Conservation (phyloP, 306 rosid genomes). For the Ziziphus jujuba region DNA sequence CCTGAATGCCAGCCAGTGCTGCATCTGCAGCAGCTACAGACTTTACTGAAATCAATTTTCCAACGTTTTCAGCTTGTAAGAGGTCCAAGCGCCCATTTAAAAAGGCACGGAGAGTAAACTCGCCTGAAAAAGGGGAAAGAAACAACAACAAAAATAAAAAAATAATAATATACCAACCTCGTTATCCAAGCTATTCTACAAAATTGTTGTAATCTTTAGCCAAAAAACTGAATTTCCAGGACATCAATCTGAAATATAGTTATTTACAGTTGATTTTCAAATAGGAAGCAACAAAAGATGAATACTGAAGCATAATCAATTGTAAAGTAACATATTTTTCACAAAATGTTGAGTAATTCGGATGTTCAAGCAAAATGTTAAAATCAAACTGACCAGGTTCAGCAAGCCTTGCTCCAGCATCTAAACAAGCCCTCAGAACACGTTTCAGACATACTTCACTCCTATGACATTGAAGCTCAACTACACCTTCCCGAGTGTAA, state of each 20-base stretch:
- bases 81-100: conserved; percentile 94
- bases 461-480: conserved; percentile 96
- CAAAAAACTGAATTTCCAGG: neutral
- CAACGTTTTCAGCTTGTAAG: conserved; percentile 90
- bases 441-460: conserved; percentile 89
- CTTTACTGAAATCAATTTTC: conserved; percentile 59
- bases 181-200: neutral
- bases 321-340: no score
- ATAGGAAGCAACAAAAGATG: neutral
- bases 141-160: conserved; percentile 21
- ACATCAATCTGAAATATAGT: neutral
- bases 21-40: conserved; percentile 92
- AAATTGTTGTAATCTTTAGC: neutral
- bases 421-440: conserved; percentile 81
- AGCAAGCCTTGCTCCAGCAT: conserved; percentile 91
- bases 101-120: conserved; percentile 94
- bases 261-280: neutral
- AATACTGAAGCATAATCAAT: neutral
- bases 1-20: conserved; percentile 94
- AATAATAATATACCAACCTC: neutral
- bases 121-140: conserved; percentile 68
- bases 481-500: conserved; percentile 90
- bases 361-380: neutral
- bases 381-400: conserved; percentile 59
- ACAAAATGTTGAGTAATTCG: neutral